Percentiles rank a stretch among this genome's conserved stretches.
Conservation (phyloP, 768 basidiomycete genomes). For the Pisolithus sp. region DNA sequence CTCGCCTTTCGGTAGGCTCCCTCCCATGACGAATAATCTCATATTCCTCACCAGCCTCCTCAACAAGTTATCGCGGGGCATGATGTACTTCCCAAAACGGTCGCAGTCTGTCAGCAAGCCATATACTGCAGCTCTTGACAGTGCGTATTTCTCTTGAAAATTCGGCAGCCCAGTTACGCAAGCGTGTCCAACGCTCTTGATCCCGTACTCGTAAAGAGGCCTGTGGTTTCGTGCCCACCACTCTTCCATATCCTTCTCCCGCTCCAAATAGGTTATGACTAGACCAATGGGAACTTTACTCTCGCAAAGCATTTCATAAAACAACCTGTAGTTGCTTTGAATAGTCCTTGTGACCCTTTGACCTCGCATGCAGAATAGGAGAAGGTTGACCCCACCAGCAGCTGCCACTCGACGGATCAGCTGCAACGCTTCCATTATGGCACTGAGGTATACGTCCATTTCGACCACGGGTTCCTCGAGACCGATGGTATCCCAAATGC, state of each 20-base stretch:
- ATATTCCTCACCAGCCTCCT: neutral
- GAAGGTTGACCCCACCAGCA: slow-evolving; percentile 10
- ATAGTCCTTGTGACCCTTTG: slow-evolving; percentile 2
- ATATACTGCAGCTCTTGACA: neutral
- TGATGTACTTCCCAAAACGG: neutral
- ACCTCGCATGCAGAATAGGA: slow-evolving; percentile 14
- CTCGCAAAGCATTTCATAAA: slow-evolving; percentile 11
- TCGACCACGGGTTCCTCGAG: slow-evolving; percentile 6
- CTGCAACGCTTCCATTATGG: neutral
- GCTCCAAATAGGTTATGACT: slow-evolving; percentile 14
- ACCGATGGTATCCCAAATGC: slow-evolving; percentile 17
- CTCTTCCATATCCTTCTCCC: slow-evolving; percentile 16
- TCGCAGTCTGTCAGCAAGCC: neutral
- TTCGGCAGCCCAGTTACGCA: neutral
- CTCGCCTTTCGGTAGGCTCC: neutral
- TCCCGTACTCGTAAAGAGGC: neutral
- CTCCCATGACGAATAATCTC: neutral
- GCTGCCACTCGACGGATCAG: neutral
- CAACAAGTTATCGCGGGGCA: neutral
- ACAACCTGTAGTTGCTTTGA: slow-evolving; percentile 9
- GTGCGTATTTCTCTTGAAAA: neutral
- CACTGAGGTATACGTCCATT: neutral
- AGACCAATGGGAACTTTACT: slow-evolving; percentile 11
- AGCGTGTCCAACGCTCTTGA: neutral
- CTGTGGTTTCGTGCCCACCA: slow-evolving; percentile 23